A percentile compares a stretch with the other conserved stretches of the same genome.
These are phyloP conservation scores for Extremus antarcticus DNA, from an alignment of 495 filamentous ascomycete species.

Conservation along the genomic window DNA sequence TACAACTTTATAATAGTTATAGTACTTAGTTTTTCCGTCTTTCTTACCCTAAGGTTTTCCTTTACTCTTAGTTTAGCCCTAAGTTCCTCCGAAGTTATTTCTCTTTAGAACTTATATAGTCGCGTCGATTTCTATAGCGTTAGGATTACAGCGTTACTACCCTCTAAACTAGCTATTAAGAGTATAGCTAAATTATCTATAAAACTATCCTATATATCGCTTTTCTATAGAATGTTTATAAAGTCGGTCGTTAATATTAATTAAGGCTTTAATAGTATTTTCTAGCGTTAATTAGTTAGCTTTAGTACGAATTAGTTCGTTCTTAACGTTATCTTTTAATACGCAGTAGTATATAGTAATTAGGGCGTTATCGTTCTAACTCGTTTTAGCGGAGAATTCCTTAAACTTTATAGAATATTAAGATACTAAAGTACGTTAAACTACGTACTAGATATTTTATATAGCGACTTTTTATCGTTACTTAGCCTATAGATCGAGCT, in stretches of 20 bases:
- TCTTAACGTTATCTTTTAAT: conserved; percentile 7
- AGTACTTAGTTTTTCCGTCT: not conserved
- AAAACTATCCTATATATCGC: not conserved
- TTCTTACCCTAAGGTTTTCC: too few species aligned
- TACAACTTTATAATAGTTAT: not conserved
- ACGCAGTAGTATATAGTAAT: conserved; percentile 3
- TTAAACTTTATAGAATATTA: conserved; percentile 9
- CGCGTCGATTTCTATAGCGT: too few species aligned
- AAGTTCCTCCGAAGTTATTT: too few species aligned
- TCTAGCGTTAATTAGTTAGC: not conserved
- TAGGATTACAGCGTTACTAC: not conserved
- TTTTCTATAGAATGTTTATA: conserved; percentile 9
- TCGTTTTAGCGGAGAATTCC: not conserved
- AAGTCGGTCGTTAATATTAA: conserved; percentile 1
- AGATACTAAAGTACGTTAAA: conserved; percentile 1
- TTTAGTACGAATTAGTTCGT: conserved; percentile 3
- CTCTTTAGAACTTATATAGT: not conserved
- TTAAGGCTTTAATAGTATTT: not conserved
- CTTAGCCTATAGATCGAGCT: not conserved
- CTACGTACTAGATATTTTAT: conserved; percentile 1
- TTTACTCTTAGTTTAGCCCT: not conserved
- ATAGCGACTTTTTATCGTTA: conserved; percentile 6
- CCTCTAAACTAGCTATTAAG: not conserved
- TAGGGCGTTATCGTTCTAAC: conserved; percentile 2
- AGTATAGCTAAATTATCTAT: conserved; percentile 3